These are phyloP conservation scores for Trypanosoma grayi DNA, from an alignment of 208 protist genomes.

Conservation along the genomic window DNA sequence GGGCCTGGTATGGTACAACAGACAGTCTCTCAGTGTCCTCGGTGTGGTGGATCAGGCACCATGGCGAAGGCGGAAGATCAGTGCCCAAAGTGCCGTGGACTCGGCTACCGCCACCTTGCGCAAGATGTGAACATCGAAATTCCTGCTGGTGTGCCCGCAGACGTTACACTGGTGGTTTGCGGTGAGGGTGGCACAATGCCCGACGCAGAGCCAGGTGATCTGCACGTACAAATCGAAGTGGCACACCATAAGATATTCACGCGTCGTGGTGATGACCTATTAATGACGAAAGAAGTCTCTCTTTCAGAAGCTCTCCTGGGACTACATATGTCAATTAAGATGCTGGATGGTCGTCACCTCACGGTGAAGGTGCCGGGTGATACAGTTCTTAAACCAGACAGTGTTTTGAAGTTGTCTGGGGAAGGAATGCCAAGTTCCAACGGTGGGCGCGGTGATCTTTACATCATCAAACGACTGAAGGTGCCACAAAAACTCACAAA, in stretches of 20 bases:
- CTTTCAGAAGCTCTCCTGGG: conserved; percentile 95
- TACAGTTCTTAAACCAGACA: conserved; percentile 63
- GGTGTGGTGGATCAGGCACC: conserved; percentile 93
- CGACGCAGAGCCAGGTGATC: conserved; percentile 93
- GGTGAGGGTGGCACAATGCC: conserved; percentile 96
- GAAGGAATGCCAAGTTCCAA: conserved; percentile 83
- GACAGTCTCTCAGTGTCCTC: conserved; percentile 87
- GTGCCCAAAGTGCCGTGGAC: conserved; percentile 93
- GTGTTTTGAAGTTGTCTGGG: conserved; percentile 74
- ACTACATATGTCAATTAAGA: conserved; percentile 78
- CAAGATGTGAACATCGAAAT: conserved; percentile 96
- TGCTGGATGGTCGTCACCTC: conserved; percentile 90
- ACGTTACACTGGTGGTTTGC: conserved; percentile 94
- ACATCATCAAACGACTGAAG: conserved; percentile 76
- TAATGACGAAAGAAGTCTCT: conserved; percentile 89
- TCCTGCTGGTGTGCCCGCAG: conserved; percentile 94
- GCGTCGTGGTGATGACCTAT: conserved; percentile 93
- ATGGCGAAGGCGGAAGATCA: conserved; percentile 92
- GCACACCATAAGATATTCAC: conserved; percentile 92
- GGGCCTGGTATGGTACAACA: conserved; percentile 97
- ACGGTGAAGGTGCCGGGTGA: conserved; percentile 68
- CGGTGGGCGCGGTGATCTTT: conserved; percentile 79
- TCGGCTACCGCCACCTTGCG: conserved; percentile 89
- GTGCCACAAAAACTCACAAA: conserved; percentile 74
- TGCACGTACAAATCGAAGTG: conserved; percentile 96